Percentiles rank a stretch among this genome's conserved stretches.
Evolutionary conservation across 495 filamentous ascomycete species (phyloP).

Genomic region (Tuber borchii): DNA sequence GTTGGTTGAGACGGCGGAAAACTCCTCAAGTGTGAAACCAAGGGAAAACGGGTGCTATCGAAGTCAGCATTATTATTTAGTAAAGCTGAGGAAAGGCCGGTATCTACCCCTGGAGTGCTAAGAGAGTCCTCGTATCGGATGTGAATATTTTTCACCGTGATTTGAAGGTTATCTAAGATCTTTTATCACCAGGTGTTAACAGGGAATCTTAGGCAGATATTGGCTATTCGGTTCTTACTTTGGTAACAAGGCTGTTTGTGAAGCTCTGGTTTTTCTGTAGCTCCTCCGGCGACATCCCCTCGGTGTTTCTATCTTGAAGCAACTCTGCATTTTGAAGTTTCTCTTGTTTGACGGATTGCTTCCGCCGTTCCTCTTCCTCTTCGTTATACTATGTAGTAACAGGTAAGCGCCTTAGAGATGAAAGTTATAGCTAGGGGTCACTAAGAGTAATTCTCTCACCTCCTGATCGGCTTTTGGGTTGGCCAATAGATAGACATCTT

Average conservation of each 20-base stretch:
- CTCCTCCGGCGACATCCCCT: conserved; percentile 88
- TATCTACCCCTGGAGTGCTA: conserved; percentile 63
- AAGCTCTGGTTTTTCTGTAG: conserved; percentile 95
- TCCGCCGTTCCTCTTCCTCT: conserved; percentile 78
- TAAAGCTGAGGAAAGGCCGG: neutral
- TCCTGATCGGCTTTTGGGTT: conserved; percentile 89
- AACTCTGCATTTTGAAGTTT: conserved; percentile 93
- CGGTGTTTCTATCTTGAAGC: conserved; percentile 80
- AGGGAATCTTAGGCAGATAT: neutral
- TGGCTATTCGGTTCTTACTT: conserved; percentile 41
- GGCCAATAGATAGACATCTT: conserved; percentile 91
- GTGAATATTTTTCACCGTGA: conserved; percentile 96
- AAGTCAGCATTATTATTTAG: conserved; percentile 12
- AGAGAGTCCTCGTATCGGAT: conserved; percentile 97
- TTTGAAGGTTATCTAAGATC: conserved; percentile 94
- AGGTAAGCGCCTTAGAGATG: neutral
- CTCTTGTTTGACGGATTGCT: conserved; percentile 88
- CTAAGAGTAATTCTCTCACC: conserved; percentile 14
- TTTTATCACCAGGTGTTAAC: conserved; percentile 16
- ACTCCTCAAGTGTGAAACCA: conserved; percentile 83
- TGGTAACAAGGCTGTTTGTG: conserved; percentile 85
- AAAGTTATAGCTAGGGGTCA: neutral
- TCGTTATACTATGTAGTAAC: conserved; percentile 59
- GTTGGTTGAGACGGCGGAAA: conserved; percentile 94
- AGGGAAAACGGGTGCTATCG: conserved; percentile 75